phyloP scores from a whole-genome alignment of 2,329 filamentous ascomycete genomes.

The Mycogone perniciosa region DNA sequence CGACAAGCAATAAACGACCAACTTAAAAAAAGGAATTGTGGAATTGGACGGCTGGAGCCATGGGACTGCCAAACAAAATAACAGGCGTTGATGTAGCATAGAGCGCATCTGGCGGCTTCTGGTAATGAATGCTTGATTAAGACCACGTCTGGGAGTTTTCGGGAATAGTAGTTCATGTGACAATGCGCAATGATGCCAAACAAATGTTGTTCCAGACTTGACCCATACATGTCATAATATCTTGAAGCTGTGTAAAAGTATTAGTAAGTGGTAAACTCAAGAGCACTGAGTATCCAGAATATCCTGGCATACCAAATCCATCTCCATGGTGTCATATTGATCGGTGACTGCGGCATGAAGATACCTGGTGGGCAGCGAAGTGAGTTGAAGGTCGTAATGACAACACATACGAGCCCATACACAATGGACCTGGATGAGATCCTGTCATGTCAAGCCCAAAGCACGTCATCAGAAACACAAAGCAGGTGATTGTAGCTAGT shows the following conservation, averaged over 20 bases:
- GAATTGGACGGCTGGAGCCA: slow-evolving; percentile 26
- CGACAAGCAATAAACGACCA: slow-evolving; percentile 53
- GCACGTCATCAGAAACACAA: neutral
- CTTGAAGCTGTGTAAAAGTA: no score
- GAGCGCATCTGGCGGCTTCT: slow-evolving; percentile 34
- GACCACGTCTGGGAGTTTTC: slow-evolving; percentile 14
- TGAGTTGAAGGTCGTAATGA: no score
- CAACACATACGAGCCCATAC: neutral
- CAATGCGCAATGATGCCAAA: slow-evolving; percentile 10
- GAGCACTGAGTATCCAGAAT: no score
- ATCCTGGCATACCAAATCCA: no score
- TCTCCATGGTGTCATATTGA: no score
- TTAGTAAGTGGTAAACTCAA: no score
- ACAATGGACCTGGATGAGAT: neutral
- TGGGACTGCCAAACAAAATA: slow-evolving; percentile 25
- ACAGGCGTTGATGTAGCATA: slow-evolving; percentile 40
- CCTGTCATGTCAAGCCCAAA: no score
- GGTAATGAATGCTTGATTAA: slow-evolving; percentile 35
- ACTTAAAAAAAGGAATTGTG: slow-evolving; percentile 25
- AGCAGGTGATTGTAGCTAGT: neutral
- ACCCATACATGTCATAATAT: no score
- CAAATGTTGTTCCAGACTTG: neutral
- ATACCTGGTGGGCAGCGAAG: no score
- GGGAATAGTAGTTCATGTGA: slow-evolving; percentile 12
- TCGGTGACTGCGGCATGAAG: no score